Evolutionary conservation across 192 early-diverging fungal species (phyloP).

Genomic region (Mortierella hygrophila): DNA sequence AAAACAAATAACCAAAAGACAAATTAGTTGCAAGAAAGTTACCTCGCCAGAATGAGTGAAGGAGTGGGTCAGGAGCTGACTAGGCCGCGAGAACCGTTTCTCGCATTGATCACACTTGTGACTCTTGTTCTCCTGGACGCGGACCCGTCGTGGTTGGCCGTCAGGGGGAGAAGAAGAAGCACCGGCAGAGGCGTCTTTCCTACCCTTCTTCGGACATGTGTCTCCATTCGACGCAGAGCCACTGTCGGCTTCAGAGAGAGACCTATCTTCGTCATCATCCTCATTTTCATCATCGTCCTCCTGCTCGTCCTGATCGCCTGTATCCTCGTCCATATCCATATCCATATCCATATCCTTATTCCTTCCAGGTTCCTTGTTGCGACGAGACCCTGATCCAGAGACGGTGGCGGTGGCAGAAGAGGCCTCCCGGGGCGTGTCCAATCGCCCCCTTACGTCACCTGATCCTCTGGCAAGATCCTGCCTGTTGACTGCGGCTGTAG

Average conservation of each 20-base stretch:
- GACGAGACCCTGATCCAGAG: background rate
- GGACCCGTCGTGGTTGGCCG: background rate
- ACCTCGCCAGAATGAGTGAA: slow-evolving; percentile 48
- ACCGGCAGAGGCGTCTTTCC: background rate
- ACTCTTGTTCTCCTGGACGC: slow-evolving; percentile 37
- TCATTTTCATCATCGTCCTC: slow-evolving; percentile 7
- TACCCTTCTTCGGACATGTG: background rate
- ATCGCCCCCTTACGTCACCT: background rate
- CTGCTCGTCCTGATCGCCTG: background rate
- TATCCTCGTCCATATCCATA: background rate
- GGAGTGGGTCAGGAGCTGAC: slow-evolving; percentile 36
- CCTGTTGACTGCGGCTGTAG: background rate
- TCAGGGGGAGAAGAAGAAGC: background rate
- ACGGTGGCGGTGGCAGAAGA: background rate
- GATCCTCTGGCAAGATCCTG: background rate
- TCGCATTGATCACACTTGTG: slow-evolving; percentile 27
- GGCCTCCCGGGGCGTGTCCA: background rate
- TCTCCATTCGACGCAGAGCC: background rate
- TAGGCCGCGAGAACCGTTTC: slow-evolving; percentile 43
- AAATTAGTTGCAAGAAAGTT: background rate
- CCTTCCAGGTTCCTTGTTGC: background rate
- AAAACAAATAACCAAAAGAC: background rate
- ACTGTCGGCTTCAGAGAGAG: background rate
- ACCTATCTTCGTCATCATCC: background rate
- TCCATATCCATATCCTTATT: background rate